phyloP scores from a whole-genome alignment of 2,329 filamentous ascomycete genomes.

The Colletotrichum australisinense region DNA sequence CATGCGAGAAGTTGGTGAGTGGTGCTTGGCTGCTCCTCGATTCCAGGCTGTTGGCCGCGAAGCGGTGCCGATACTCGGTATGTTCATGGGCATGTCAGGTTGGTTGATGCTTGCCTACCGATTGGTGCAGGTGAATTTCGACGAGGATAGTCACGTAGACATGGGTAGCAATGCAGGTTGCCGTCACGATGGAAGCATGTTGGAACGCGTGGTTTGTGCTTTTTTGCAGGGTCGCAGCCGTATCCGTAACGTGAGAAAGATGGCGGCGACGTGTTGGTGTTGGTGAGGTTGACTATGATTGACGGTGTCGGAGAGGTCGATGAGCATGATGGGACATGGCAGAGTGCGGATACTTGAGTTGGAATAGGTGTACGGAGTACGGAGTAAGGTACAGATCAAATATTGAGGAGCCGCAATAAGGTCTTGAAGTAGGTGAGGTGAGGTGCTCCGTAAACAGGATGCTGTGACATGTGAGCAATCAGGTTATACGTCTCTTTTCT shows the following conservation, averaged over 20 bases:
- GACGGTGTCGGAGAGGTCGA: neutral
- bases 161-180: slow-evolving; percentile 1
- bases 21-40: neutral
- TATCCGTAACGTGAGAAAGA: neutral
- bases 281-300: neutral
- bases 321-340: neutral
- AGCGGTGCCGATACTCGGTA: neutral
- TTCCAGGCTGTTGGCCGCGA: neutral
- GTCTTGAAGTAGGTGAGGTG: neutral
- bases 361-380: too few species aligned
- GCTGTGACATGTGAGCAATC: neutral
- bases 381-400: neutral
- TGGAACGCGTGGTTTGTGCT: slow-evolving; percentile 8
- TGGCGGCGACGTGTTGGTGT: neutral
- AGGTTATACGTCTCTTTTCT: neutral
- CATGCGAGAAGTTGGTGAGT: neutral
- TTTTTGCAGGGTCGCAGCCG: neutral
- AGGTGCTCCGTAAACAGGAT: too few species aligned
- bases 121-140: neutral
- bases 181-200: neutral
- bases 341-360: neutral
- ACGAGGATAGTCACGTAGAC: neutral
- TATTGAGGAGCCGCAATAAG: neutral
- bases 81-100: neutral
- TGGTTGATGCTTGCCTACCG: neutral